These are phyloP conservation scores for Triadica sebifera DNA, from an alignment of 345 rosid species.

Conservation along the genomic window DNA sequence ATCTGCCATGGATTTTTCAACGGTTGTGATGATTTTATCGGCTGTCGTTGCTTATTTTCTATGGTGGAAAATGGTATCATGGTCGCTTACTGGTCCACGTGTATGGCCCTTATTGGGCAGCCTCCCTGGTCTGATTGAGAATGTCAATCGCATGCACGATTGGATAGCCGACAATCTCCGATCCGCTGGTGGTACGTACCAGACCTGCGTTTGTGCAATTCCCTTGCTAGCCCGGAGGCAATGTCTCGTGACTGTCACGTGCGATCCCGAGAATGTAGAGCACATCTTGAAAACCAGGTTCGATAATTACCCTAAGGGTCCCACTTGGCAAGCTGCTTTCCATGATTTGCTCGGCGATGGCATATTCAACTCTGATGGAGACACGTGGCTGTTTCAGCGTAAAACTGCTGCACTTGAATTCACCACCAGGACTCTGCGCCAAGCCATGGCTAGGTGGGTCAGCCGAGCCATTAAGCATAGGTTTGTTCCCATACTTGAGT, in stretches of 20 bases:
- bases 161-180: constrained; percentile 50
- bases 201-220: constrained; percentile 39
- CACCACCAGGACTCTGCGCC: constrained; percentile 50
- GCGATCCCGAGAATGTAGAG: constrained; percentile 46
- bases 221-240: constrained; percentile 40
- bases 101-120: constrained; percentile 49
- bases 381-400: constrained; percentile 46
- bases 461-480: constrained; percentile 40
- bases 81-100: constrained; percentile 41
- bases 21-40: constrained; percentile 26
- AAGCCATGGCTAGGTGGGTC: constrained; percentile 57
- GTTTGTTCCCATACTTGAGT: constrained; percentile 39
- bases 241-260: constrained; percentile 55
- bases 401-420: constrained; percentile 51
- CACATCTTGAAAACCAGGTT: constrained; percentile 42
- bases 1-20: constrained; percentile 30
- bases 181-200: constrained; percentile 43
- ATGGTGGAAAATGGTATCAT: constrained; percentile 36
- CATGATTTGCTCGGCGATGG: constrained; percentile 50
- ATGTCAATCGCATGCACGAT: constrained; percentile 40
- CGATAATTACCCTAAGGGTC: constrained; percentile 53
- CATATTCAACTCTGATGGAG: constrained; percentile 50
- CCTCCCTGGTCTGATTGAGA: constrained; percentile 34
- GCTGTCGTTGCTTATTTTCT: constrained; percentile 31
- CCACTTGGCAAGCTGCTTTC: constrained; percentile 47